Conservation (phyloP, 1,284 basidiomycete species). For the Wolfiporia cocos region DNA sequence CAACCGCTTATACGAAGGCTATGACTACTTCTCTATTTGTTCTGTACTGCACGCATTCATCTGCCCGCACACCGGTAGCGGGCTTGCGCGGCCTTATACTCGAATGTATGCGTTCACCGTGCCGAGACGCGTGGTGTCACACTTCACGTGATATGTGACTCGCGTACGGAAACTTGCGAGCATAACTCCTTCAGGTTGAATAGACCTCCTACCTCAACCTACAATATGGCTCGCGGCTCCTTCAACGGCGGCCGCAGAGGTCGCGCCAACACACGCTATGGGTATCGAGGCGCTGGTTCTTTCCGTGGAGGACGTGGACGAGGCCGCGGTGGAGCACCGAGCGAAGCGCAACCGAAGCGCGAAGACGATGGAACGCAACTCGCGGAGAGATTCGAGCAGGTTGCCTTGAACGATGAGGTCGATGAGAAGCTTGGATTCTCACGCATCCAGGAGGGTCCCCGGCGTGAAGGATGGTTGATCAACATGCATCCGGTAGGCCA, state of each 20-base stretch:
- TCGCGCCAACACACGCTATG: slow-evolving; percentile 19
- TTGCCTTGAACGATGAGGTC: slow-evolving; percentile 74
- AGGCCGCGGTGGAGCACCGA: slow-evolving; percentile 35
- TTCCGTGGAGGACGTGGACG: slow-evolving; percentile 43
- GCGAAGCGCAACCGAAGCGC: slow-evolving; percentile 44
- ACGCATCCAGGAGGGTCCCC: slow-evolving; percentile 67
- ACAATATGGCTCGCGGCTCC: slow-evolving; percentile 27
- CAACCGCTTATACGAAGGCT: no score
- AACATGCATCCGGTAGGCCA: slow-evolving; percentile 93
- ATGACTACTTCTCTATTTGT: no score
- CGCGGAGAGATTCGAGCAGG: slow-evolving; percentile 80
- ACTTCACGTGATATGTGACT: no score
- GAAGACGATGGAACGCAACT: slow-evolving; percentile 85
- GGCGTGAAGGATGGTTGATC: slow-evolving; percentile 88
- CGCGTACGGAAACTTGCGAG: no score
- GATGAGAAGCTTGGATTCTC: slow-evolving; percentile 93
- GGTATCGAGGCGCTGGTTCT: slow-evolving; percentile 30
- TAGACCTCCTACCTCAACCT: no score
- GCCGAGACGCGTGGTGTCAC: no score
- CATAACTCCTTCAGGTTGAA: no score
- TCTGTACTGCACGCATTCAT: no score
- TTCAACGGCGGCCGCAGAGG: slow-evolving; percentile 18
- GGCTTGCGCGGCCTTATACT: no score
- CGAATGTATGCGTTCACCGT: no score
- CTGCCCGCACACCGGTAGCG: no score